Base-by-base conservation (phyloP, 139 green algal genomes). In the Chlamydomonas asymmetrica region DNA sequence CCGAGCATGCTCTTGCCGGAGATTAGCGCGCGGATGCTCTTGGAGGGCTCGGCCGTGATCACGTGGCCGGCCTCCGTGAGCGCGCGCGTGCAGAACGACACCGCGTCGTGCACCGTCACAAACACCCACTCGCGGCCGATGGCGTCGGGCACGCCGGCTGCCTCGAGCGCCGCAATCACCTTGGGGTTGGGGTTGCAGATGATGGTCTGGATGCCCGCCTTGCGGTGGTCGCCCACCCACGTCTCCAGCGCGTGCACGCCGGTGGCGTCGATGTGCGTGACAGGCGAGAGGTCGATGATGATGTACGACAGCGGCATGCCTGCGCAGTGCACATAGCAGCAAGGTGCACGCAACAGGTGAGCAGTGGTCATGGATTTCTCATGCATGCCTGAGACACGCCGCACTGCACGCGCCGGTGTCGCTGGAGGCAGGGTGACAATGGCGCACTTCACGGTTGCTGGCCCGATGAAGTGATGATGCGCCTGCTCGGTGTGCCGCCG, bases 231-330 rank as follows among this genome's bases (percentile, higher is more conserved):
- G 38, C 57, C 39, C 1, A 75, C 57, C 38, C 41, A 49, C 6
- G 71, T 41, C 76, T 84, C 82, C 64, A 87, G 35, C 2, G 54
- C 71, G 57, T 77, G 71, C 10, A 77, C 62, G 32, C 71, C 71
- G 18, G 71, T 93, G 32, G 86, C 84, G 78, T 97, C 93, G 20
- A 98, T 81, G 74, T 93, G 85, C 25, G 79, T 63, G 5, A 94
- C 89, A 3, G 91, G 89, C 16, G 87, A 90, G 16, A 35, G 9
- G 16, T 61, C 31, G 52, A 23, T 23, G 52, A 7, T 8, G 52
- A 5, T 23, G 29, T 29, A 6, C 31, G 68, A 59, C 40, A 86
- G 71, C 66, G 80, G 81, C 2, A 75, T 81, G 72, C 71, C 75
- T 20, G 6, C 9, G 52, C 52, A 29, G 52, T 25, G 16, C 5